These are phyloP conservation scores for Paraphoma chrysanthemicola DNA, from an alignment of 2,329 filamentous ascomycete species.

Conservation along the genomic window DNA sequence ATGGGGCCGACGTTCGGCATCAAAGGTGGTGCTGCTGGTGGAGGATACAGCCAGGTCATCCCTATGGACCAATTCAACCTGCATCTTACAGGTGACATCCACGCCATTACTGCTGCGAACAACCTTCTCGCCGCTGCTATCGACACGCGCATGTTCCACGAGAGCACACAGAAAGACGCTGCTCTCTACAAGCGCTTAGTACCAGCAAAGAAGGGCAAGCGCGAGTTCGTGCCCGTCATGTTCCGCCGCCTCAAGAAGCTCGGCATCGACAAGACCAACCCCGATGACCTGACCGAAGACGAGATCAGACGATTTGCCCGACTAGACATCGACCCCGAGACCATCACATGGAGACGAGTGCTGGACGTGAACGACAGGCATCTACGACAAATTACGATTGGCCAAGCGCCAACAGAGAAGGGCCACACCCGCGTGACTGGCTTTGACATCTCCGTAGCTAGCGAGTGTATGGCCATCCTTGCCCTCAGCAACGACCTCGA, in stretches of 20 bases:
- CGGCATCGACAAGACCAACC: constrained; percentile 93
- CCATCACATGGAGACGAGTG: constrained; percentile 96
- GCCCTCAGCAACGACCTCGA: constrained; percentile 86
- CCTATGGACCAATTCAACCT: constrained; percentile 99
- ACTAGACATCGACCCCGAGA: constrained; percentile 93
- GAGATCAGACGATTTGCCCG: constrained; percentile 90
- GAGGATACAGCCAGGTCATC: constrained; percentile 98
- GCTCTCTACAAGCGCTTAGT: constrained; percentile 87
- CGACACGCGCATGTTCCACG: constrained; percentile 98
- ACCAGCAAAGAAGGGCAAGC: constrained; percentile 86
- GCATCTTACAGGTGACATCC: constrained; percentile 96
- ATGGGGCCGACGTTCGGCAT: constrained; percentile 99
- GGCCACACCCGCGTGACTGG: constrained; percentile 86
- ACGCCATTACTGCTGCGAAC: constrained; percentile 96
- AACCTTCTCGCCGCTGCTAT: constrained; percentile 96
- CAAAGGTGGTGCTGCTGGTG: constrained; percentile 96
- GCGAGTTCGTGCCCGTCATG: constrained; percentile 88
- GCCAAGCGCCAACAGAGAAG: constrained; percentile 88
- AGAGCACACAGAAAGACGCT: constrained; percentile 91
- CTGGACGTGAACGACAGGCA: constrained; percentile 97
- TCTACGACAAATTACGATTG: constrained; percentile 86
- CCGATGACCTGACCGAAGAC: constrained; percentile 86
- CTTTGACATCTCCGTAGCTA: constrained; percentile 97
- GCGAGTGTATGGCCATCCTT: constrained; percentile 97
- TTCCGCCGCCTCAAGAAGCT: constrained; percentile 93